phyloP scores from a whole-genome alignment of 192 early-diverging fungal genomes.

The Kickxella alabastrina region DNA sequence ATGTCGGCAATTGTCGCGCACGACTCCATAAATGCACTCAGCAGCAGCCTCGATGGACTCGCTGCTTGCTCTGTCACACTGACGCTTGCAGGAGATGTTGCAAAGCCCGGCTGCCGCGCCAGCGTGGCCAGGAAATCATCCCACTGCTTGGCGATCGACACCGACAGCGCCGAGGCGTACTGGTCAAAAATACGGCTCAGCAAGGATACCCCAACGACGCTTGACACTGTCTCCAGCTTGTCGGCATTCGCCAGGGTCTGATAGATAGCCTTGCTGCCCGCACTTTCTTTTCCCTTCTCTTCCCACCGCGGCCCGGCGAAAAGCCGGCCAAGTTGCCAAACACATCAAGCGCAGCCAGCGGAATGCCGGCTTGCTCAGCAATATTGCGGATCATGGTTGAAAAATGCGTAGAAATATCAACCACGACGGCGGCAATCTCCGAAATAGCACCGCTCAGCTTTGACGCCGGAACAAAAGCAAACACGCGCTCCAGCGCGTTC shows the following conservation, averaged over 20 bases:
- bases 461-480: slow-evolving; percentile 25
- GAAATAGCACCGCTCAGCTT: slow-evolving; percentile 2
- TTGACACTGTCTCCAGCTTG: slow-evolving; percentile 23
- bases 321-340: neutral
- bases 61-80: neutral
- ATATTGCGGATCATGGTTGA: neutral
- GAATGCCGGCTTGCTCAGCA: slow-evolving; percentile 4
- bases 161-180: slow-evolving; percentile 7
- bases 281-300: too few species aligned
- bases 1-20: slow-evolving; percentile 21
- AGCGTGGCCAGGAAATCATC: slow-evolving; percentile 1
- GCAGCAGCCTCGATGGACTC: neutral
- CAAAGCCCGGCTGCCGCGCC: neutral
- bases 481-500: slow-evolving; percentile 9
- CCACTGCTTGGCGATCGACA: slow-evolving; percentile 17
- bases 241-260: slow-evolving; percentile 21
- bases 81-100: neutral
- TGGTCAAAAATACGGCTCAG: slow-evolving; percentile 14
- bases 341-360: slow-evolving; percentile 3
- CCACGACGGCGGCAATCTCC: slow-evolving; percentile 6
- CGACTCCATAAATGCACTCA: slow-evolving; percentile 22
- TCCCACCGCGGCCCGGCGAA: neutral
- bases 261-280: slow-evolving; percentile 6
- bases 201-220: slow-evolving; percentile 15
- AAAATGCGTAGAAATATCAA: slow-evolving; percentile 5